phyloP scores from a whole-genome alignment of 352 stramenopile genomes.

The Phytophthora aleatoria region DNA sequence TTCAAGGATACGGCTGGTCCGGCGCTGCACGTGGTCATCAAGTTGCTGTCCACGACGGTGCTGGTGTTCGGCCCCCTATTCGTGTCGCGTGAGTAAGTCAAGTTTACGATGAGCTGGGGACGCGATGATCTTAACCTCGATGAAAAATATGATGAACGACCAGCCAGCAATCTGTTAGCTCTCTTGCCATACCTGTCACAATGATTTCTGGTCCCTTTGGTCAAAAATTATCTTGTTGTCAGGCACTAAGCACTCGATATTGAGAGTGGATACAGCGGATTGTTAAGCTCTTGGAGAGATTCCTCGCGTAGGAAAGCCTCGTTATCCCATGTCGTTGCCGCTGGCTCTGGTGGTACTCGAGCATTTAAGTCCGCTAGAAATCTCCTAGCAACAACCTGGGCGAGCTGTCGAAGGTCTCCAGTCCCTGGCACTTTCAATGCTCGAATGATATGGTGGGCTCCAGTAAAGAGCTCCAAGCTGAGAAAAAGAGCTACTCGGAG shows the following conservation, averaged over 20 bases:
- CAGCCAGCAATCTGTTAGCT: slow-evolving; percentile 14
- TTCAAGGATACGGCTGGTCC: slow-evolving; percentile 98
- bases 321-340: slow-evolving; percentile 41
- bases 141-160: neutral
- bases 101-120: neutral
- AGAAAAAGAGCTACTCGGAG: slow-evolving; percentile 52
- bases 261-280: slow-evolving; percentile 50
- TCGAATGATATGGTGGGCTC: slow-evolving; percentile 48
- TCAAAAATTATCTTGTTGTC: slow-evolving; percentile 2
- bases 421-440: slow-evolving; percentile 45
- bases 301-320: slow-evolving; percentile 42
- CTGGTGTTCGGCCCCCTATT: slow-evolving; percentile 94
- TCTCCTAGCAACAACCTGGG: slow-evolving; percentile 33
- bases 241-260: slow-evolving; percentile 47
- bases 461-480: slow-evolving; percentile 47
- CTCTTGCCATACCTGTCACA: slow-evolving; percentile 8
- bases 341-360: slow-evolving; percentile 18
- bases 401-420: slow-evolving; percentile 37
- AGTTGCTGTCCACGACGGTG: slow-evolving; percentile 95
- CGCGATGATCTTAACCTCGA: slow-evolving; percentile 4
- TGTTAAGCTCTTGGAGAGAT: slow-evolving; percentile 48
- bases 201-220: neutral
- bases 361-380: slow-evolving; percentile 37
- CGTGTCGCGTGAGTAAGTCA: slow-evolving; percentile 70
- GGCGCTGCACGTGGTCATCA: slow-evolving; percentile 98